Evolutionary conservation across 495 filamentous ascomycete genomes (phyloP).

Genomic region (Penicillium dipodomyicola): DNA sequence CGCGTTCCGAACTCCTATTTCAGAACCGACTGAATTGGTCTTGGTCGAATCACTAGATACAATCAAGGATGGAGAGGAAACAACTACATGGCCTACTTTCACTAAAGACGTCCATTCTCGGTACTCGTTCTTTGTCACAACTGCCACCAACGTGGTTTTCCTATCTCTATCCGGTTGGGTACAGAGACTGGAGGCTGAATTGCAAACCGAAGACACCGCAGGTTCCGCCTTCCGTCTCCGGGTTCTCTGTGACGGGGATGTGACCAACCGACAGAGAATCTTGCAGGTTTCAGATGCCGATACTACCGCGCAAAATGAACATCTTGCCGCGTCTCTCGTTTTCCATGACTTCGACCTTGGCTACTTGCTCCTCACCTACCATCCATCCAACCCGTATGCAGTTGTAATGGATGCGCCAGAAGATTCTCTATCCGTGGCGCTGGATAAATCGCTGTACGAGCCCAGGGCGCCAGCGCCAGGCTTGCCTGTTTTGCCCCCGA

Average conservation of each 20-base stretch:
- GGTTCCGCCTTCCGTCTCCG: constrained; percentile 73
- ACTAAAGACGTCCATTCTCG: constrained; percentile 67
- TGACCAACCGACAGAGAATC: constrained; percentile 59
- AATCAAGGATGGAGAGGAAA: constrained; percentile 51
- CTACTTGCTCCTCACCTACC: constrained; percentile 73
- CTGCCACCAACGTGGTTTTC: constrained; percentile 64
- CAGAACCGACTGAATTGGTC: constrained; percentile 44
- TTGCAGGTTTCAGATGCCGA: constrained; percentile 50
- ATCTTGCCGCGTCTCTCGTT: constrained; percentile 59
- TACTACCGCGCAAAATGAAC: constrained; percentile 30
- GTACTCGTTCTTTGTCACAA: constrained; percentile 78
- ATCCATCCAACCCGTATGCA: constrained; percentile 59
- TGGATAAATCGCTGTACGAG: constrained; percentile 35
- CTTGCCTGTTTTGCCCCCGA: constrained; percentile 33
- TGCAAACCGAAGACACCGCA: constrained; percentile 59
- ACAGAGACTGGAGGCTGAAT: constrained; percentile 70
- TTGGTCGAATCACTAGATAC: constrained; percentile 61
- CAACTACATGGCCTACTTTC: constrained; percentile 66
- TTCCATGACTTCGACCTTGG: constrained; percentile 74
- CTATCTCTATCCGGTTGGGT: constrained; percentile 74
- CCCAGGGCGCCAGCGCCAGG: constrained; percentile 19
- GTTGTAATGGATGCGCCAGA: constrained; percentile 65
- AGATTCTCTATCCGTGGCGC: constrained; percentile 31
- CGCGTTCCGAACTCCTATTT: constrained; percentile 38
- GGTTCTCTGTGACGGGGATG: constrained; percentile 61